Percentiles rank a stretch among this genome's conserved stretches.
Conservation (phyloP, 108 stramenopile species). For the Tribonema minus region DNA sequence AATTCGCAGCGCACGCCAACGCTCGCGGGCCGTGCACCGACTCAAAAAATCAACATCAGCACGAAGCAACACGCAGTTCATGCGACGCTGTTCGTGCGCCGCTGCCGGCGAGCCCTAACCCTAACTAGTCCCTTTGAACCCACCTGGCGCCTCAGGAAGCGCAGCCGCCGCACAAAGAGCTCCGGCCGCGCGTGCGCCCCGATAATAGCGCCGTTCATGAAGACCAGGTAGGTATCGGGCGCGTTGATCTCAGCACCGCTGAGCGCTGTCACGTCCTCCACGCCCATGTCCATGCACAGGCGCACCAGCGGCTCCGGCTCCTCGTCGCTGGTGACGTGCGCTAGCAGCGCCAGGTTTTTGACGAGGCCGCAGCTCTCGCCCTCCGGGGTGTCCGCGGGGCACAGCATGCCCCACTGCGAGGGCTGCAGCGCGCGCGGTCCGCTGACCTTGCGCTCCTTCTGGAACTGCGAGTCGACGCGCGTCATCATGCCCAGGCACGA, state of each 20-base stretch:
- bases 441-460: conserved; percentile 92
- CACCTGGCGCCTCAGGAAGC: not conserved
- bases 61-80: no score
- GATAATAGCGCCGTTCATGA: conserved; percentile 81
- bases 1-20: no score
- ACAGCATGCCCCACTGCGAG: conserved; percentile 98
- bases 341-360: conserved; percentile 94
- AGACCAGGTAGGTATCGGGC: conserved; percentile 70
- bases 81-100: no score
- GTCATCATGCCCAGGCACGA: conserved; percentile 97
- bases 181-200: conserved; percentile 69
- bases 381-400: conserved; percentile 96
- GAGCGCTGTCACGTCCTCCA: conserved; percentile 83
- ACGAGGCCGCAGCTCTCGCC: conserved; percentile 97
- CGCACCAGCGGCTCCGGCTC: conserved; percentile 79
- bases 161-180: conserved; percentile 55
- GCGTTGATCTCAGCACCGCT: conserved; percentile 86
- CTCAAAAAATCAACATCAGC: no score
- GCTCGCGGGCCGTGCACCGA: no score
- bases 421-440: conserved; percentile 94
- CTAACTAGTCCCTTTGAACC: no score
- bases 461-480: conserved; percentile 91
- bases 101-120: no score
- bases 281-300: conserved; percentile 86
- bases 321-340: conserved; percentile 92